Evolutionary conservation across 2,329 filamentous ascomycete species (phyloP).

Genomic region (Bipolaris gigantea): DNA sequence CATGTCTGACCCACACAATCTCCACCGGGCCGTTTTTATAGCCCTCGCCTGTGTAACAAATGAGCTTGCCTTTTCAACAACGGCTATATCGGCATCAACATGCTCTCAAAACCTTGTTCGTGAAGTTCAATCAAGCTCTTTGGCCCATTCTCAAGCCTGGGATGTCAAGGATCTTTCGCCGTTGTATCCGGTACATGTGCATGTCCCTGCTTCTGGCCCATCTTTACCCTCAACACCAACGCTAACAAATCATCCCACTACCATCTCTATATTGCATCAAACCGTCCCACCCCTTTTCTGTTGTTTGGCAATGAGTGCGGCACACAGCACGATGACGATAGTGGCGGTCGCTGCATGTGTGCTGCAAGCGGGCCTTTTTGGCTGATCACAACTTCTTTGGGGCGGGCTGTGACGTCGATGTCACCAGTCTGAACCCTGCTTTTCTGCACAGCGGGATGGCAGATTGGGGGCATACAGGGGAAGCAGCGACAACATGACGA

Average conservation of each 20-base stretch:
- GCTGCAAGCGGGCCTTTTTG: neutral
- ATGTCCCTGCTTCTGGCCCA: constrained; percentile 15
- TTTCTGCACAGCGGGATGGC: neutral
- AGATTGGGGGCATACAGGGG: neutral
- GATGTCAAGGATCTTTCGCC: constrained; percentile 13
- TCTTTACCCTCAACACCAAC: constrained; percentile 9
- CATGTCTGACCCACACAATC: neutral
- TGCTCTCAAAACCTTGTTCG: neutral
- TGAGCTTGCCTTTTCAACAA: neutral
- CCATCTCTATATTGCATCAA: neutral
- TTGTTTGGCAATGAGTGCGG: neutral
- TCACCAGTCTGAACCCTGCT: constrained; percentile 10
- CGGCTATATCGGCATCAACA: constrained; percentile 1
- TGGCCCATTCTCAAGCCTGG: constrained; percentile 18
- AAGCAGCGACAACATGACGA: neutral
- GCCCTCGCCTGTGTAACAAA: neutral
- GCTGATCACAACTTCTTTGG: constrained; percentile 11
- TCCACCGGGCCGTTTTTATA: neutral
- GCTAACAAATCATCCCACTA: neutral
- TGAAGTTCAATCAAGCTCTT: constrained; percentile 25
- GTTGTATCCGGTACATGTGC: constrained; percentile 1
- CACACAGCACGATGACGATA: constrained; percentile 8
- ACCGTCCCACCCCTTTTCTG: neutral
- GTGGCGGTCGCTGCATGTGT: constrained; percentile 2
- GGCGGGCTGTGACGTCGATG: constrained; percentile 21